Evolutionary conservation across 768 basidiomycete genomes (phyloP), one percentile per base, ranked within the genome.

Genomic region (Tylopilus sp.): DNA sequence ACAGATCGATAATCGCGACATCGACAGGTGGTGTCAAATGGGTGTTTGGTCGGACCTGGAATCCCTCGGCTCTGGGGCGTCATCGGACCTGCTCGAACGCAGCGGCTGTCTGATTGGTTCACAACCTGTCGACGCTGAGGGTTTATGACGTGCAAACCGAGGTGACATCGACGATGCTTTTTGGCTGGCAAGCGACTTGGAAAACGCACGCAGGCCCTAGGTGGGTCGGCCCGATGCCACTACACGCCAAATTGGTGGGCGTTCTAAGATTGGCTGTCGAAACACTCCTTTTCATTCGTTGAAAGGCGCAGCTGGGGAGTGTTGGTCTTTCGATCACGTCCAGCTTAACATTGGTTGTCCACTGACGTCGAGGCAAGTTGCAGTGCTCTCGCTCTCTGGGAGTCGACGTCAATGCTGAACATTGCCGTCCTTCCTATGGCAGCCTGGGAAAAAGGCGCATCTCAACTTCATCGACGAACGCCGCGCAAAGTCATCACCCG

Each of bases 1-100:
- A 52, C 41, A 41, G 39, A 52, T 58, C 44, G 56, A 58, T 64
- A 51, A 58, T 61, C 56, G 58, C 47, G 43, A 56, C 44, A 48
- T 42, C 36, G 28, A 44, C 44, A 36, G 20, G 43, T 48, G 40
- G 18, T 25, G 31, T 38, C 50, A 21, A 17, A 12, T 20, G 22
- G 50, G 20, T 26, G 48, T 46, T 52, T 50, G 59, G 47, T 44
- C 52, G 52, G 50, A 31, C 38, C 50, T 59, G 39, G 35, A 51
- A 48, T 42, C 35, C 59, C 51, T 57, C 58, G 62, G 56, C 48
- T 55, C 23, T 50, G 41, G 45, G 40, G 17, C 23, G 39, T 36
- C 43, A 47, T 57, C 46, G 48, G 41, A 45, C 28, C 6, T 28
- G 26, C 6, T 28, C 4, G 28, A 28, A 28, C 28, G 28, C 6